phyloP scores from a whole-genome alignment of 768 basidiomycete species.

The Pholiota microspora region DNA sequence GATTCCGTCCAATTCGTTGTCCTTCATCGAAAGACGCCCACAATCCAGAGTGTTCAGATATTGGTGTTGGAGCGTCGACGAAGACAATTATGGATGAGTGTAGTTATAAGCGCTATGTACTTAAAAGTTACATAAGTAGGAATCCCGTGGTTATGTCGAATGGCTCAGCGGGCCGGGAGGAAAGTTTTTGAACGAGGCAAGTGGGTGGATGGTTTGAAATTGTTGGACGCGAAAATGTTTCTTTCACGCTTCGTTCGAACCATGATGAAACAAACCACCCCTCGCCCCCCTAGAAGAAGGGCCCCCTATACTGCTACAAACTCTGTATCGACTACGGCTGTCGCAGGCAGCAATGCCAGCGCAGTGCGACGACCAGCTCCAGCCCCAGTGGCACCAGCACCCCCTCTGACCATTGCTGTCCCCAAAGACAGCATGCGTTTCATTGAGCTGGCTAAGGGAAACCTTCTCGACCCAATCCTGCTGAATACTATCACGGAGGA shows the following conservation, averaged over 20 bases:
- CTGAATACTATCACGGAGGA: constrained; percentile 4
- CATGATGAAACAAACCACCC: constrained; percentile 10
- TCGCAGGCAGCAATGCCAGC: background rate
- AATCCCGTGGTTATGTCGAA: too few species aligned
- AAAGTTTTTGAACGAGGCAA: background rate
- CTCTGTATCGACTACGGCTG: background rate
- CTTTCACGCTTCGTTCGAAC: background rate
- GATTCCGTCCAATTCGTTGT: too few species aligned
- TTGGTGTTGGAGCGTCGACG: too few species aligned
- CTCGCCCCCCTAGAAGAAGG: constrained; percentile 4
- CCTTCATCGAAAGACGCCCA: too few species aligned
- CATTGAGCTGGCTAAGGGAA: constrained; percentile 5
- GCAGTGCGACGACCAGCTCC: background rate
- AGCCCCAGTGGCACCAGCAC: background rate
- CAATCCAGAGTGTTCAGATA: too few species aligned
- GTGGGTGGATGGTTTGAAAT: background rate
- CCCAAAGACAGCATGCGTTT: constrained; percentile 7
- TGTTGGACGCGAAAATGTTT: background rate
- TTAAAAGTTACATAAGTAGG: too few species aligned
- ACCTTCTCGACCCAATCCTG: constrained; percentile 5
- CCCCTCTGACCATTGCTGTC: background rate
- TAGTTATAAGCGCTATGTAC: too few species aligned
- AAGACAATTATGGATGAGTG: too few species aligned
- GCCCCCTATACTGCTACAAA: constrained; percentile 3
- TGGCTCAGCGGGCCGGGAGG: background rate